These are phyloP conservation scores for Inonotus obliquus DNA, from an alignment of 1,284 basidiomycete genomes.

Conservation along the genomic window DNA sequence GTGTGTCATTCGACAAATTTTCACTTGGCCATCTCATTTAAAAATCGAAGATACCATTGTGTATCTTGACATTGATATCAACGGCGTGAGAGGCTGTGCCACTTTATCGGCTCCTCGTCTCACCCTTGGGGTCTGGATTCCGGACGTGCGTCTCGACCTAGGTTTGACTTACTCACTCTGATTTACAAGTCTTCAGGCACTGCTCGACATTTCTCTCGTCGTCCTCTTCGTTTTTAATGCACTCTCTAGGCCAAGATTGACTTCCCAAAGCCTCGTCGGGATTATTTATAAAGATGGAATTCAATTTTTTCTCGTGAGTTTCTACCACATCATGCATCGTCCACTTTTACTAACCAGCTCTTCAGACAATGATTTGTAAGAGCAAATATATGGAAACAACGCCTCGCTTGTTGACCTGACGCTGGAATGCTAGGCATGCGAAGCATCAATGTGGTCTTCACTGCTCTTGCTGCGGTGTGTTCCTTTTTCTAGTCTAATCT, in stretches of 20 bases:
- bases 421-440: constrained; percentile 3
- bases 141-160: not conserved
- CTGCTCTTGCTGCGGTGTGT: not conserved
- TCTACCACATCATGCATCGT: not conserved
- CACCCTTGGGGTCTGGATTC: constrained; percentile 6
- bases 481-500: not conserved
- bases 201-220: constrained; percentile 5
- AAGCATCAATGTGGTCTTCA: constrained; percentile 8
- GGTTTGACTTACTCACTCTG: not conserved
- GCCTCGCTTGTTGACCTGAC: too few species aligned
- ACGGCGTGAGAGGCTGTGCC: not conserved
- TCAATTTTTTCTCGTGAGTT: constrained; percentile 10
- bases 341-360: not conserved
- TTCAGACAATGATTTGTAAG: constrained; percentile 10
- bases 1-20: not conserved
- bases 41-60: not conserved
- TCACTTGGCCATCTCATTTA: not conserved
- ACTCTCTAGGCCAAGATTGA: constrained; percentile 3
- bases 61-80: constrained; percentile 6
- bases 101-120: not conserved
- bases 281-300: constrained; percentile 13
- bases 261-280: constrained; percentile 1
- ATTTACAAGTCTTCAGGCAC: not conserved
- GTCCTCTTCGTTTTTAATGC: constrained; percentile 10
- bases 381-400: not conserved